phyloP scores from a whole-genome alignment of 2,329 filamentous ascomycete species.

The Venturia effusa region DNA sequence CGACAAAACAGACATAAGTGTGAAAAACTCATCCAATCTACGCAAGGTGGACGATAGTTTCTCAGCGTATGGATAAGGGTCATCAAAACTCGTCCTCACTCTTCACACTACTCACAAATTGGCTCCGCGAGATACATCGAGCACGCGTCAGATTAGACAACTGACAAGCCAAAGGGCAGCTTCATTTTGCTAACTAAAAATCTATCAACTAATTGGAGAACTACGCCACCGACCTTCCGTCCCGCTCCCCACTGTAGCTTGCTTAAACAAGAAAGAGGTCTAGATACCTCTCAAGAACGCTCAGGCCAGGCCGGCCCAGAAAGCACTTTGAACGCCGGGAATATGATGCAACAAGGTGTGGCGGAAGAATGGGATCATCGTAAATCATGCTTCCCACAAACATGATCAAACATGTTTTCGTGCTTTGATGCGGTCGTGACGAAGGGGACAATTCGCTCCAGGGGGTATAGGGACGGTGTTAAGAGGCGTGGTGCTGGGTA shows the following conservation, averaged over 20 bases:
- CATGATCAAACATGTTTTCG: not conserved
- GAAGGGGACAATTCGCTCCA: slow-evolving; percentile 19
- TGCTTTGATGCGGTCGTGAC: slow-evolving; percentile 21
- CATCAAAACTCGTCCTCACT: too few species aligned
- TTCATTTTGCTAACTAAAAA: not conserved
- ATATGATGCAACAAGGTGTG: slow-evolving; percentile 4
- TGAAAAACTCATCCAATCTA: too few species aligned
- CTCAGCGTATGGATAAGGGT: too few species aligned
- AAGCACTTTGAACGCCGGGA: slow-evolving; percentile 7
- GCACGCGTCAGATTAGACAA: not conserved
- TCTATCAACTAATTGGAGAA: not conserved
- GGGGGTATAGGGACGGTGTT: slow-evolving; percentile 13
- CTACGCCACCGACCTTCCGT: not conserved
- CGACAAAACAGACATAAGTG: too few species aligned
- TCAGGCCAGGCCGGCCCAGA: not conserved
- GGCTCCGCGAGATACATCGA: too few species aligned
- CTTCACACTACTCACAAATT: too few species aligned
- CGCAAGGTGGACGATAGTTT: too few species aligned
- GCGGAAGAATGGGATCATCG: not conserved
- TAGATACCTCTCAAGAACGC: not conserved
- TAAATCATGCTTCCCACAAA: not conserved
- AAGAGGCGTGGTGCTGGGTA: slow-evolving; percentile 8
- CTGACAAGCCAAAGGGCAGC: not conserved
- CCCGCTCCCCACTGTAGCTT: not conserved
- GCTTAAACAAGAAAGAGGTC: not conserved